These are phyloP conservation scores for Lachancea sp. DNA, from an alignment of 805 yeast genomes.

Conservation along the genomic window DNA sequence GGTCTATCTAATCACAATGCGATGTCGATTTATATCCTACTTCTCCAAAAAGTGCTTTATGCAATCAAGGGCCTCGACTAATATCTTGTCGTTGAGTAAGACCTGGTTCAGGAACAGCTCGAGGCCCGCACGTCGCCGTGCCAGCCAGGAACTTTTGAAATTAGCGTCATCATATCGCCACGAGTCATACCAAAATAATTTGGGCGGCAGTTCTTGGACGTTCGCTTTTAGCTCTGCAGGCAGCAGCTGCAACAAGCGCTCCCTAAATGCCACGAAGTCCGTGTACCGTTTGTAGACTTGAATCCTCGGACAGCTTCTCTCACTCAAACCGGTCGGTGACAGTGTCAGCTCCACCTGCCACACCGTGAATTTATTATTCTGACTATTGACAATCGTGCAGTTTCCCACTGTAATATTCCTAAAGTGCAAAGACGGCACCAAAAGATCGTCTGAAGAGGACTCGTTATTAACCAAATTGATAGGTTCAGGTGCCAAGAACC, in stretches of 20 bases:
- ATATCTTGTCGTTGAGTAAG: conserved; percentile 41
- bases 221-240: conserved; percentile 28
- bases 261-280: conserved; percentile 50
- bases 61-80: conserved; percentile 34
- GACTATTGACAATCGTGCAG: conserved; percentile 27
- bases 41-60: conserved; percentile 37
- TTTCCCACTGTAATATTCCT: conserved; percentile 18
- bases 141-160: conserved; percentile 43
- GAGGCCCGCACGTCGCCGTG: conserved; percentile 47
- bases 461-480: conserved; percentile 21
- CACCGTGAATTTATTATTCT: conserved; percentile 24
- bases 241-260: conserved; percentile 31
- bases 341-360: conserved; percentile 26
- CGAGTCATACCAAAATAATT: conserved; percentile 34
- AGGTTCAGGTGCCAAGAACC: conserved; percentile 24
- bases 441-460: conserved; percentile 4
- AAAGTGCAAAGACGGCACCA: conserved; percentile 6
- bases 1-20: too few relatives aligned
- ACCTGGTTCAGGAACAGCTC: conserved; percentile 55
- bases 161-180: conserved; percentile 30
- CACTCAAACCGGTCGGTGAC: conserved; percentile 7
- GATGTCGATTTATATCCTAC: not conserved
- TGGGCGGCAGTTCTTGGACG: conserved; percentile 49
- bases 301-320: conserved; percentile 25
- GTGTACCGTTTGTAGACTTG: conserved; percentile 54